Percentiles rank a stretch among this genome's conserved stretches.
These are phyloP conservation scores for Leishmania amazonensis DNA, from an alignment of 208 protist genomes.

Conservation along the genomic window DNA sequence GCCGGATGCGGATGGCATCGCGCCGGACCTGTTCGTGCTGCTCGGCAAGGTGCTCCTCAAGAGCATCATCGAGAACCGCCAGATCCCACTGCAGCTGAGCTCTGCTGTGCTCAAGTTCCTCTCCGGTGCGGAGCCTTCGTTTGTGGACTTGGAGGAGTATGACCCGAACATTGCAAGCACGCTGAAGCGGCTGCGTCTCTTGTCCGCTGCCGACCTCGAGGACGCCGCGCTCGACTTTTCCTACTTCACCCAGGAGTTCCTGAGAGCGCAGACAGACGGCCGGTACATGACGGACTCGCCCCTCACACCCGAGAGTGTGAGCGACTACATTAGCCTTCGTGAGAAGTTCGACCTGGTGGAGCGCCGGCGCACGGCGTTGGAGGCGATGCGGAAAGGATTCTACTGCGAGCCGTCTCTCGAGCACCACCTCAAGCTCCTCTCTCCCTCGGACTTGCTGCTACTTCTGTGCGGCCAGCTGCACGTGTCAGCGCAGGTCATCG, in stretches of 20 bases:
- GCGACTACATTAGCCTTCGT: constrained; percentile 58
- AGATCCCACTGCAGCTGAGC: constrained; percentile 65
- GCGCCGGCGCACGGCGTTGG: constrained; percentile 36
- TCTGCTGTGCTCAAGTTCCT: constrained; percentile 65
- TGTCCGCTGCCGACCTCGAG: constrained; percentile 53
- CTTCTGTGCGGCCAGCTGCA: constrained; percentile 68
- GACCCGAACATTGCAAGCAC: constrained; percentile 44
- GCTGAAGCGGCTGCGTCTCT: constrained; percentile 53
- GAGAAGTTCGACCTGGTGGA: constrained; percentile 57
- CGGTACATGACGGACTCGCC: constrained; percentile 36
- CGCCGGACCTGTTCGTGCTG: constrained; percentile 41
- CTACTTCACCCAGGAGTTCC: constrained; percentile 38
- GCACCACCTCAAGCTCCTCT: constrained; percentile 62
- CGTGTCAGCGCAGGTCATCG: constrained; percentile 45
- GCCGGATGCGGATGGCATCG: constrained; percentile 36
- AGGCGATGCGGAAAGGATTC: constrained; percentile 59
- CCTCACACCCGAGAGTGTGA: constrained; percentile 54
- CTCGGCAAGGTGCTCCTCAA: constrained; percentile 70
- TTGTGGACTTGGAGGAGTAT: constrained; percentile 72
- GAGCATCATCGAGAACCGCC: constrained; percentile 63
- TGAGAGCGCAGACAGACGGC: constrained; percentile 31
- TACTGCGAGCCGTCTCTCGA: constrained; percentile 36
- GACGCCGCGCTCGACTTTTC: constrained; percentile 51
- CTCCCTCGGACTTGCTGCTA: constrained; percentile 56
- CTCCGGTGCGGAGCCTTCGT: constrained; percentile 37